Percentiles rank a stretch among this genome's conserved stretches.
Conservation (phyloP, 208 protist species). For the Acanthamoeba sp. region DNA sequence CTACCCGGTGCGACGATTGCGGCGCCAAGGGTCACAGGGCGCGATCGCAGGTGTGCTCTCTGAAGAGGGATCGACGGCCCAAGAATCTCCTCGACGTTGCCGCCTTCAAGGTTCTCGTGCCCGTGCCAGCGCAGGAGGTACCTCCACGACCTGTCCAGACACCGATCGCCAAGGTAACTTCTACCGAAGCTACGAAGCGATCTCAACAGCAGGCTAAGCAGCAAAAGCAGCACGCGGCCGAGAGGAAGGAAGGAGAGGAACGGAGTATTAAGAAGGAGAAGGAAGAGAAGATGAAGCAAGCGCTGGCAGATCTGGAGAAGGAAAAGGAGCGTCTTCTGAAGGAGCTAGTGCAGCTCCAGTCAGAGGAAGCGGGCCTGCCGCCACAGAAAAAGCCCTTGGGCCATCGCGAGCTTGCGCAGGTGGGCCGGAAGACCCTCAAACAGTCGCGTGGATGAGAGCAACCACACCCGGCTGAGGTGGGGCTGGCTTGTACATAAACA, state of each 20-base stretch:
- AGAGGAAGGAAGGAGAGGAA: background rate
- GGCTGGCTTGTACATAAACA: too few relatives aligned
- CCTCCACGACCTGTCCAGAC: too few relatives aligned
- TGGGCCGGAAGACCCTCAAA: background rate
- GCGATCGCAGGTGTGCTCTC: background rate
- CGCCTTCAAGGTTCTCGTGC: background rate
- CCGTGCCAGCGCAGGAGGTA: background rate
- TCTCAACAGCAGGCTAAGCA: background rate
- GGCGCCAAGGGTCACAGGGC: background rate
- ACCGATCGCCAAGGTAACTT: too few relatives aligned
- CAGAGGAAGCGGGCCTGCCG: background rate
- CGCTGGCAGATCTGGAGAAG: background rate
- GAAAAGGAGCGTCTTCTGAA: background rate
- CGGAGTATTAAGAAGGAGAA: background rate
- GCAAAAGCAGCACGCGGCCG: background rate
- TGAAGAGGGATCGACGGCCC: background rate
- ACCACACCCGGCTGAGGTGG: too few relatives aligned
- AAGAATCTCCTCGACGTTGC: conserved; percentile 1
- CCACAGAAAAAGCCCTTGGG: background rate
- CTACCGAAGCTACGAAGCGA: too few relatives aligned
- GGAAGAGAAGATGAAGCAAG: background rate
- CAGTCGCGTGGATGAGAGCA: background rate
- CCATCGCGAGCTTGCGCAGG: background rate
- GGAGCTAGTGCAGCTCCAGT: conserved; percentile 32
- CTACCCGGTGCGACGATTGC: background rate